Evolutionary conservation across 306 rosid species (phyloP).

Genomic region (Vicia faba): DNA sequence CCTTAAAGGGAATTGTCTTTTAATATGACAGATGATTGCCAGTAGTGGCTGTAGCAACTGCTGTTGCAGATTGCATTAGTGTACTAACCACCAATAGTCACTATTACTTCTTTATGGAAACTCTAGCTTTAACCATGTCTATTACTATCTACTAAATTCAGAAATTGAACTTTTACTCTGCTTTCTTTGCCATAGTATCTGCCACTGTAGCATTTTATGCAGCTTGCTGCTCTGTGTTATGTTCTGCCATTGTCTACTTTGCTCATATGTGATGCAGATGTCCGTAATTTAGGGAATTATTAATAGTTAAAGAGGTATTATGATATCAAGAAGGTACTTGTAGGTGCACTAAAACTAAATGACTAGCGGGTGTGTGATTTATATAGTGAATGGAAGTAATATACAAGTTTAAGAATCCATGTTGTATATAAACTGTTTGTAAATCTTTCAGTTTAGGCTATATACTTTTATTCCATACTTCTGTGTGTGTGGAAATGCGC

Average conservation of each 20-base stretch:
- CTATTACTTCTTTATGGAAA: background rate
- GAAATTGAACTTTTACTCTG: background rate
- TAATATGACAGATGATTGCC: slow-evolving; percentile 12
- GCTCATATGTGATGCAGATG: slow-evolving; percentile 16
- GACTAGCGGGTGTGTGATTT: background rate
- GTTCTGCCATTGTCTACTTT: slow-evolving; percentile 7
- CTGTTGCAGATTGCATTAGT: background rate
- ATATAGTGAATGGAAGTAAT: slow-evolving; percentile 18
- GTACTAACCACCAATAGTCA: background rate
- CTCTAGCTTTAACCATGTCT: background rate
- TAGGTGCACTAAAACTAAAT: slow-evolving; percentile 20
- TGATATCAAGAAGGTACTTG: slow-evolving; percentile 25
- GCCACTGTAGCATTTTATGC: slow-evolving; percentile 8
- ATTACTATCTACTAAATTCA: background rate
- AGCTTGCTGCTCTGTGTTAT: background rate
- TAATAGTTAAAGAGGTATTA: background rate
- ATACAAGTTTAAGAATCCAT: slow-evolving; percentile 20
- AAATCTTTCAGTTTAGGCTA: slow-evolving; percentile 17
- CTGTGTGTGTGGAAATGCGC: background rate
- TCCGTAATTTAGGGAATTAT: slow-evolving; percentile 25
- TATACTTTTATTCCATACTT: slow-evolving; percentile 19
- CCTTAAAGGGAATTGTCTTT: slow-evolving; percentile 32
- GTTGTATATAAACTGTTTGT: slow-evolving; percentile 23
- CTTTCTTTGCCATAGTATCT: slow-evolving; percentile 10
- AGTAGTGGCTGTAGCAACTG: slow-evolving; percentile 17